Percentiles rank a stretch among this genome's conserved stretches.
Evolutionary conservation across 306 rosid species (phyloP).

Genomic region (Urtica urens): DNA sequence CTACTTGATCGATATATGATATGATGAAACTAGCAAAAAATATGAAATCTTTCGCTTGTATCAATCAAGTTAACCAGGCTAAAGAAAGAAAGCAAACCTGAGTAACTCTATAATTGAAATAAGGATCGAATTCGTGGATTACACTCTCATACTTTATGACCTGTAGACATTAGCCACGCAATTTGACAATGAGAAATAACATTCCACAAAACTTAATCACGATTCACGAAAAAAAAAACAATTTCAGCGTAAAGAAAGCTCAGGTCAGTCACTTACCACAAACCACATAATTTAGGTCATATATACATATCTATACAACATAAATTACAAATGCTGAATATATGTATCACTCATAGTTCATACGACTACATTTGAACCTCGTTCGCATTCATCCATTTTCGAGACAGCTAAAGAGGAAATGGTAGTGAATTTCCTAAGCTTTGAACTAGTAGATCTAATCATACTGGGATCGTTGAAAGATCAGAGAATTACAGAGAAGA

Average conservation of each 20-base stretch:
- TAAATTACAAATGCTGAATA: neutral
- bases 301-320: too few relatives aligned
- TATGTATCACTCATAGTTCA: neutral
- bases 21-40: neutral
- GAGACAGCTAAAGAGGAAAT: constrained; percentile 6
- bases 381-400: constrained; percentile 3
- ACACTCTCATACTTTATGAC: constrained; percentile 98
- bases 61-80: neutral
- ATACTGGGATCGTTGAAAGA: constrained; percentile 12
- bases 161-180: constrained; percentile 35
- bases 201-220: neutral
- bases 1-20: constrained; percentile 3
- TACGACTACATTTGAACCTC: neutral
- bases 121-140: constrained; percentile 96
- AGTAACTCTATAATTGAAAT: constrained; percentile 95
- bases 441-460: constrained; percentile 31
- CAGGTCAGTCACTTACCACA: neutral
- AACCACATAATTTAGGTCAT: too few relatives aligned
- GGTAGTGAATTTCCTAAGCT: neutral
- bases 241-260: neutral
- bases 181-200: constrained; percentile 1
- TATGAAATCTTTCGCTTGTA: neutral
- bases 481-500: constrained; percentile 78
- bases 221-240: neutral
- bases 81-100: constrained; percentile 58